Evolutionary conservation across 2,329 filamentous ascomycete genomes (phyloP).

Genomic region (Plectosphaerella plurivora): DNA sequence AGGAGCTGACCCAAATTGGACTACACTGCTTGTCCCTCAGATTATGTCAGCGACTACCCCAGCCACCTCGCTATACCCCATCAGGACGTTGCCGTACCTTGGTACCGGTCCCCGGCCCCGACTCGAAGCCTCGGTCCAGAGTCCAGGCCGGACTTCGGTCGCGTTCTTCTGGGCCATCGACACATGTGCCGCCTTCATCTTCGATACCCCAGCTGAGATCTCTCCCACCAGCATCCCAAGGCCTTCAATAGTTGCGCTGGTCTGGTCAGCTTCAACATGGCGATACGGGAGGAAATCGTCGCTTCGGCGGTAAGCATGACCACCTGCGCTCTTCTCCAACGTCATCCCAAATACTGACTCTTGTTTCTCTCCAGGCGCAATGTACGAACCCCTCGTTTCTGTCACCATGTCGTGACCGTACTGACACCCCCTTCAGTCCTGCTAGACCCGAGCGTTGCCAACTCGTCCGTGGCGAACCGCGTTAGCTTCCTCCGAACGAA

Average conservation of each 20-base stretch:
- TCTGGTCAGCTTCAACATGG: conserved; percentile 42
- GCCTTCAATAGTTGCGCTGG: background rate
- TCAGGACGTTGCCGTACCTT: background rate
- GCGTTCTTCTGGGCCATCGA: background rate
- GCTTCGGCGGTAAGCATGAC: conserved; percentile 63
- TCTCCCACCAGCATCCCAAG: conserved; percentile 2
- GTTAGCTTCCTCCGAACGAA: conserved; percentile 93
- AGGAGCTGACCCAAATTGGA: too few species aligned
- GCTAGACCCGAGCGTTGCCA: conserved; percentile 86
- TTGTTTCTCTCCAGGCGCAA: conserved; percentile 27
- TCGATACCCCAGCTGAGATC: background rate
- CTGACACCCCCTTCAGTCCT: conserved; percentile 56
- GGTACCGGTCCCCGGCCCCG: background rate
- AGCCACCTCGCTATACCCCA: too few species aligned
- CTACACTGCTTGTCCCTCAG: too few species aligned
- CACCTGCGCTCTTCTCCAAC: background rate
- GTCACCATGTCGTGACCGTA: conserved; percentile 7
- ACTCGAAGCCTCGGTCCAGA: conserved; percentile 18
- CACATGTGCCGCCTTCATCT: background rate
- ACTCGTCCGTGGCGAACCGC: conserved; percentile 86
- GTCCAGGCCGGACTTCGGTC: conserved; percentile 11
- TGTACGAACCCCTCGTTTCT: conserved; percentile 26
- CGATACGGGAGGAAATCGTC: conserved; percentile 92
- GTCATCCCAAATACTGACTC: background rate
- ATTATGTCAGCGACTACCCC: too few species aligned